Conservation (phyloP, 768 basidiomycete genomes). For the Leucosporidium scottii region DNA sequence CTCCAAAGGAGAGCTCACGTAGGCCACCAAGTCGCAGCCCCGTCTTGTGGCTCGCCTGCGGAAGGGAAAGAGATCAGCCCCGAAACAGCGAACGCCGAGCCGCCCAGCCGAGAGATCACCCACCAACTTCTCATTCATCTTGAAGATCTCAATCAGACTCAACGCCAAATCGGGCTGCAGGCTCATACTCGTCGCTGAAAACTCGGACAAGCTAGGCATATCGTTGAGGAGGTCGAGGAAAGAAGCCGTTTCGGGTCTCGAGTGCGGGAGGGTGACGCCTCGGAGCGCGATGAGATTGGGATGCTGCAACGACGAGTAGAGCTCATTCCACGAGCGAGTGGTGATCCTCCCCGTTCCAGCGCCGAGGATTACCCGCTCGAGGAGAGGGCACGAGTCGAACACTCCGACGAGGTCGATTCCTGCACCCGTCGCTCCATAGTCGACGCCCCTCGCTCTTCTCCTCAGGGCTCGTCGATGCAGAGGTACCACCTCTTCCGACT, state of each 20-base stretch:
- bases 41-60: background rate
- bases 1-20: background rate
- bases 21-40: background rate
- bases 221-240: background rate
- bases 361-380: background rate
- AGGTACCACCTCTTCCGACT: background rate
- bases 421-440: too few relatives aligned
- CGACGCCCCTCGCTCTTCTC: too few relatives aligned
- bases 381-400: background rate
- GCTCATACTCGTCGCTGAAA: background rate
- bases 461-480: background rate
- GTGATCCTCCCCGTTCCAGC: background rate
- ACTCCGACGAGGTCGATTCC: background rate
- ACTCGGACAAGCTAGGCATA: background rate
- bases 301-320: background rate
- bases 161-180: background rate
- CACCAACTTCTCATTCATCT: background rate
- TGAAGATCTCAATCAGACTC: background rate
- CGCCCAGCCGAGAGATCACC: background rate
- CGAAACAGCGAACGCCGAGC: background rate
- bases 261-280: background rate
- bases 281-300: background rate
- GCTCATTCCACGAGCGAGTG: background rate
- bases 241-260: background rate
- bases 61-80: background rate